These are phyloP conservation scores for Aspergillus quadricinctus DNA, from an alignment of 2,329 filamentous ascomycete species.

Conservation along the genomic window DNA sequence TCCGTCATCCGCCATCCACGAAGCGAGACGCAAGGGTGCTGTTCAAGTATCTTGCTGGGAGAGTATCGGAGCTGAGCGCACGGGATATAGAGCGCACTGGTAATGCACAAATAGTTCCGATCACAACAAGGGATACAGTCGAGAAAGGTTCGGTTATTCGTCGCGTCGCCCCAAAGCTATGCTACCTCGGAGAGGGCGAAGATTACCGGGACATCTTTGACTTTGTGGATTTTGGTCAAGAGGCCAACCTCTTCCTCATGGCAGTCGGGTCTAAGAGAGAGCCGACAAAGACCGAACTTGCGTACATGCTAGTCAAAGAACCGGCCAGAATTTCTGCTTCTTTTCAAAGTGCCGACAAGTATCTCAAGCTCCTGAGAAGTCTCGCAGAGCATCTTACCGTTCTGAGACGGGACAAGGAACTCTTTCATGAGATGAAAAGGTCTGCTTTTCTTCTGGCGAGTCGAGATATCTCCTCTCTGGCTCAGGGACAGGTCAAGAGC, in stretches of 20 bases:
- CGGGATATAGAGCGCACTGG: conserved; percentile 58
- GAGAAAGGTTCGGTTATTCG: conserved; percentile 46
- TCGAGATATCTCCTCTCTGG: conserved; percentile 58
- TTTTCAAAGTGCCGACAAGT: conserved; percentile 78
- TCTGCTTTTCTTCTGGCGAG: conserved; percentile 79
- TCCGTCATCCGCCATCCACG: conserved; percentile 66
- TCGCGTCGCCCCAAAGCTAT: conserved; percentile 65
- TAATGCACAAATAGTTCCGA: conserved; percentile 67
- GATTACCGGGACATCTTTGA: conserved; percentile 90
- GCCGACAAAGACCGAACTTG: conserved; percentile 81
- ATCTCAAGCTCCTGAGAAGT: conserved; percentile 74
- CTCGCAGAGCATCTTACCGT: conserved; percentile 67
- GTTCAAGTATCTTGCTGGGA: conserved; percentile 79
- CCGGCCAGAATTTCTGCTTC: conserved; percentile 76
- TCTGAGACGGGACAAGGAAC: conserved; percentile 71
- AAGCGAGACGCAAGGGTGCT: conserved; percentile 63
- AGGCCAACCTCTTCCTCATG: conserved; percentile 83
- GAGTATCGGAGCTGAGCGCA: conserved; percentile 67
- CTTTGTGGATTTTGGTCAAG: conserved; percentile 87
- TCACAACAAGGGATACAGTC: conserved; percentile 35
- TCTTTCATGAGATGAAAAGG: conserved; percentile 71
- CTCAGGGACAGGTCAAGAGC: conserved; percentile 14
- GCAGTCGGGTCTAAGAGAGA: conserved; percentile 88
- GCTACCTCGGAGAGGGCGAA: conserved; percentile 70
- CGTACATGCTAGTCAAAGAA: conserved; percentile 74